Percentiles rank a stretch among this genome's conserved stretches.
Evolutionary conservation across 768 basidiomycete genomes (phyloP).

Genomic region (Psilocybe sp.): DNA sequence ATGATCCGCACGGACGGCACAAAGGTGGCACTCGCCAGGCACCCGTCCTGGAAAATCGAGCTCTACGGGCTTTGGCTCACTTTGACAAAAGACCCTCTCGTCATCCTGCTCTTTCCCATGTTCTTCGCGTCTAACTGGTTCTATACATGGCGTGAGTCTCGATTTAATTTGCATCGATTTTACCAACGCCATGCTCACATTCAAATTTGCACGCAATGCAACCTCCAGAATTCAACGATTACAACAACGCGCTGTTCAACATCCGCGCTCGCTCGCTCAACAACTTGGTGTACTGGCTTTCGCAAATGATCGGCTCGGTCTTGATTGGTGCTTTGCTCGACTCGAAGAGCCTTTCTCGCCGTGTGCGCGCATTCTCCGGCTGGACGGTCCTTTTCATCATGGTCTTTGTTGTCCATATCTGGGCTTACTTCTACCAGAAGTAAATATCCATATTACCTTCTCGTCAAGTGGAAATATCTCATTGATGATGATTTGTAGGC

Average conservation of each 20-base stretch:
- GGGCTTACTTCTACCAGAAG: conserved; percentile 79
- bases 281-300: conserved; percentile 75
- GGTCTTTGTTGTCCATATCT: conserved; percentile 68
- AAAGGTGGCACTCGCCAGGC: conserved; percentile 54
- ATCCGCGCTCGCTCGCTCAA: conserved; percentile 78
- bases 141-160: conserved; percentile 74
- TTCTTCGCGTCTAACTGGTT: conserved; percentile 85
- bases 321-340: conserved; percentile 72
- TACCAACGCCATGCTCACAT: too few relatives aligned
- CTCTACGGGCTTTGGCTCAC: conserved; percentile 66
- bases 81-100: conserved; percentile 65
- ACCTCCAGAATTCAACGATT: conserved; percentile 68
- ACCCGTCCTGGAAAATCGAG: conserved; percentile 82
- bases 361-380: conserved; percentile 67
- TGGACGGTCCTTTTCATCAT: conserved; percentile 64
- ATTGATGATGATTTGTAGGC: conserved; percentile 19
- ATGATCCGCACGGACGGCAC: conserved; percentile 78
- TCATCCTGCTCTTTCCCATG: conserved; percentile 80
- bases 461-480: not conserved
- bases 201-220: too few relatives aligned
- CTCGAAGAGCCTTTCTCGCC: conserved; percentile 48
- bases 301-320: conserved; percentile 76
- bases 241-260: conserved; percentile 74
- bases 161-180: conserved; percentile 12
- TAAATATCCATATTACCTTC: conserved; percentile 24